Percentiles rank a stretch among this genome's conserved stretches.
Conservation (phyloP, 1,139 yeast species). For the Blastobotrys serpentis region DNA sequence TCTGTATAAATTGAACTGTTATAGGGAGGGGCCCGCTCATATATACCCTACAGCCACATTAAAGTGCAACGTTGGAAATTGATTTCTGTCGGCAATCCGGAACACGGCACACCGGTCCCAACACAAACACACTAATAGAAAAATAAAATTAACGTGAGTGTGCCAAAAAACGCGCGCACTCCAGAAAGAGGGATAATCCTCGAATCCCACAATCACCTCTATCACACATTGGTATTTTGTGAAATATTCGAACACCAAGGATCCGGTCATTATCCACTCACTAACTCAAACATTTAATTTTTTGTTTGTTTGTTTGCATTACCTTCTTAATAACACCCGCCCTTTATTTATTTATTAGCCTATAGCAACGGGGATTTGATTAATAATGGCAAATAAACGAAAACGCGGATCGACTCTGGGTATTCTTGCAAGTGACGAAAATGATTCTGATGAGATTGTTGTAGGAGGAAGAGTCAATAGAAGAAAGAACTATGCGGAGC, state of each 20-base stretch:
- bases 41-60: too few relatives aligned
- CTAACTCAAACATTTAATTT: background rate
- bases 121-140: too few relatives aligned
- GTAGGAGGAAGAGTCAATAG: slow-evolving; percentile 15
- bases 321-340: too few relatives aligned
- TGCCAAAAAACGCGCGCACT: too few relatives aligned
- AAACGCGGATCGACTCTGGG: slow-evolving; percentile 16
- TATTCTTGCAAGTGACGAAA: slow-evolving; percentile 12
- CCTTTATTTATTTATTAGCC: background rate
- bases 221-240: too few relatives aligned
- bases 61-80: background rate
- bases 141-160: too few relatives aligned
- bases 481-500: slow-evolving; percentile 22
- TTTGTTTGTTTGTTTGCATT: background rate
- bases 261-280: too few relatives aligned
- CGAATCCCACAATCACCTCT: too few relatives aligned
- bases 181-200: too few relatives aligned
- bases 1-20: background rate
- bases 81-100: background rate
- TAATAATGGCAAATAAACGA: slow-evolving; percentile 13
- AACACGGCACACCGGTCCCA: background rate
- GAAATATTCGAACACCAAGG: too few relatives aligned
- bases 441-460: slow-evolving; percentile 14
- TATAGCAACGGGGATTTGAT: background rate
- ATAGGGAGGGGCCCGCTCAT: too few relatives aligned